Conservation (phyloP, 352 stramenopile genomes). For the Phytophthora citricola region DNA sequence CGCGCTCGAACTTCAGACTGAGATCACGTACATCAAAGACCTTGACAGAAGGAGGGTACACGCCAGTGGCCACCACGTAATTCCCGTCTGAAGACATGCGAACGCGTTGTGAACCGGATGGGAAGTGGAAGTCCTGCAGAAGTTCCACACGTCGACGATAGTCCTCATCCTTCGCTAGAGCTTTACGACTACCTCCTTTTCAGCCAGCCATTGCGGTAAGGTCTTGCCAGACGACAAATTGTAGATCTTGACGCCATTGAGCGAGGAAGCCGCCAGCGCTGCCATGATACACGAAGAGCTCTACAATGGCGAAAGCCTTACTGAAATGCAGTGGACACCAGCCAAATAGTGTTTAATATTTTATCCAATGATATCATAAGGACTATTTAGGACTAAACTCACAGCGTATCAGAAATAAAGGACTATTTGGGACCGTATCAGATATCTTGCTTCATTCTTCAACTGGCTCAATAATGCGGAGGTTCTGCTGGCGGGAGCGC, state of each 20-base stretch:
- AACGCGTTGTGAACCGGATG: conserved; percentile 92
- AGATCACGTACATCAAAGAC: conserved; percentile 96
- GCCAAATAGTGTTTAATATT: conserved; percentile 13
- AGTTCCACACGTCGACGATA: conserved; percentile 96
- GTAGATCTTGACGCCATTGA: conserved; percentile 96
- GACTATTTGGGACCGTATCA: neutral
- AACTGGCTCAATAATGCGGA: conserved; percentile 27
- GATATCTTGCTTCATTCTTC: conserved; percentile 18
- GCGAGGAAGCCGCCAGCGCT: conserved; percentile 80
- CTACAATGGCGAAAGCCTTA: neutral
- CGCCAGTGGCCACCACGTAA: conserved; percentile 96
- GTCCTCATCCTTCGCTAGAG: conserved; percentile 54
- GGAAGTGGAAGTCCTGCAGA: conserved; percentile 99
- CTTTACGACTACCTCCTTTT: conserved; percentile 61
- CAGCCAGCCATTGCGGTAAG: conserved; percentile 94
- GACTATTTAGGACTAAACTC: too few relatives aligned
- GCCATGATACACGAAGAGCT: conserved; percentile 51
- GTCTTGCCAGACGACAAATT: conserved; percentile 94
- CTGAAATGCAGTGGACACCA: conserved; percentile 12
- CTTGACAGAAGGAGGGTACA: conserved; percentile 97
- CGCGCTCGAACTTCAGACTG: conserved; percentile 99
- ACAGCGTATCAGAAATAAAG: too few relatives aligned
- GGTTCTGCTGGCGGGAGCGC: conserved; percentile 83
- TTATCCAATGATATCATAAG: too few relatives aligned
- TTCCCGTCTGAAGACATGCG: conserved; percentile 95